These are phyloP conservation scores for Vachellia pachyceras DNA, from an alignment of 306 rosid genomes.

Conservation along the genomic window DNA sequence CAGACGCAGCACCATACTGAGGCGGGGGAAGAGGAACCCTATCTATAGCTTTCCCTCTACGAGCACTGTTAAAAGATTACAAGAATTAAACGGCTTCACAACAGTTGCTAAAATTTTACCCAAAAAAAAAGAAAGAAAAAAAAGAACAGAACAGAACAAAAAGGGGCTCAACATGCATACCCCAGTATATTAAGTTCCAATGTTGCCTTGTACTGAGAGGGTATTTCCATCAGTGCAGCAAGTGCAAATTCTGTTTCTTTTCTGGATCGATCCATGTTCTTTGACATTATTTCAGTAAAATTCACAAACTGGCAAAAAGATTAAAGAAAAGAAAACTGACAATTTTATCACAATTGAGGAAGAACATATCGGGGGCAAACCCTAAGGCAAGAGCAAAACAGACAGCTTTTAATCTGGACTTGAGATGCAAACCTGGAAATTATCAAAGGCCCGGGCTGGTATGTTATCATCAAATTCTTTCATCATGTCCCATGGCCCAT, in stretches of 20 bases:
- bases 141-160: background rate
- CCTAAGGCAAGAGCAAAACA: slow-evolving; percentile 19
- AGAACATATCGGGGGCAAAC: background rate
- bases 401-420: slow-evolving; percentile 21
- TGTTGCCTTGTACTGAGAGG: slow-evolving; percentile 90
- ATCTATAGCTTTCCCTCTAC: slow-evolving; percentile 70
- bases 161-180: slow-evolving; percentile 48
- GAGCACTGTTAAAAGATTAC: slow-evolving; percentile 47
- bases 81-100: slow-evolving; percentile 28
- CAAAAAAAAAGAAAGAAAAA: background rate
- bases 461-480: slow-evolving; percentile 89
- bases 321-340: slow-evolving; percentile 30
- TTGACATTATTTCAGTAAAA: slow-evolving; percentile 89
- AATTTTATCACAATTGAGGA: slow-evolving; percentile 9
- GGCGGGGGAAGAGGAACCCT: slow-evolving; percentile 94
- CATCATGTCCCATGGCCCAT: slow-evolving; percentile 99
- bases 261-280: slow-evolving; percentile 68
- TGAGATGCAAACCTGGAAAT: slow-evolving; percentile 76
- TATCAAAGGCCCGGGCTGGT: slow-evolving; percentile 91
- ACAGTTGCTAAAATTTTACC: slow-evolving; percentile 19
- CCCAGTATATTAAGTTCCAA: slow-evolving; percentile 81
- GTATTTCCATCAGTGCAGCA: slow-evolving; percentile 91
- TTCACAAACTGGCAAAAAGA: slow-evolving; percentile 76
- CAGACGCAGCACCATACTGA: slow-evolving; percentile 66
- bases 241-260: slow-evolving; percentile 95